Evolutionary conservation across 352 stramenopile genomes (phyloP).

Genomic region (Phytophthora pistaciae): DNA sequence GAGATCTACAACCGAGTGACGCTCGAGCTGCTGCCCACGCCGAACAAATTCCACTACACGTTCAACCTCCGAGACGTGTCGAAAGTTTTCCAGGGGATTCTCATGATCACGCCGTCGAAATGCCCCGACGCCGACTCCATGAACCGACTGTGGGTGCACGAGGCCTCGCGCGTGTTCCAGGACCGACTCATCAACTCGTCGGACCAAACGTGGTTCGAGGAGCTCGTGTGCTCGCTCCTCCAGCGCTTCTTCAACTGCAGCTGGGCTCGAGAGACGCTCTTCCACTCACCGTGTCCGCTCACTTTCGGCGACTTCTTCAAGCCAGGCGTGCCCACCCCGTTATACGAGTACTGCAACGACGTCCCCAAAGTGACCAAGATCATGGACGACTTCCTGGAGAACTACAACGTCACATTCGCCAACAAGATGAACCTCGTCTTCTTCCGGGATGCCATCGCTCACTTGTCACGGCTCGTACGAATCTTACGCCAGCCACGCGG

Average conservation of each 20-base stretch:
- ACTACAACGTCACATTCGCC: conserved; percentile 95
- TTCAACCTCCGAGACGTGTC: conserved; percentile 97
- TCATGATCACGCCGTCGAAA: conserved; percentile 93
- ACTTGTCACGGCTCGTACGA: conserved; percentile 89
- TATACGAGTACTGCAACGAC: conserved; percentile 91
- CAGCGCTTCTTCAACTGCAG: conserved; percentile 79
- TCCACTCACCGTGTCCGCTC: conserved; percentile 88
- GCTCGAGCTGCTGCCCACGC: conserved; percentile 93
- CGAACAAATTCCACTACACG: conserved; percentile 94
- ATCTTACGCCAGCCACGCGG: conserved; percentile 93
- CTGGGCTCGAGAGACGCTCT: conserved; percentile 85
- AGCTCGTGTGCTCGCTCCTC: conserved; percentile 88
- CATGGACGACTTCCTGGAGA: conserved; percentile 93
- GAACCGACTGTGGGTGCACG: conserved; percentile 93
- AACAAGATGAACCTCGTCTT: conserved; percentile 98
- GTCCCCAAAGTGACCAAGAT: conserved; percentile 83
- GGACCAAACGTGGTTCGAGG: conserved; percentile 94
- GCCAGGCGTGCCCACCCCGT: conserved; percentile 68
- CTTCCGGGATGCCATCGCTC: conserved; percentile 93
- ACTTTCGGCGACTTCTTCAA: conserved; percentile 95
- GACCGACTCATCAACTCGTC: conserved; percentile 91
- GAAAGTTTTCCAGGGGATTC: conserved; percentile 96
- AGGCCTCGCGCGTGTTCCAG: conserved; percentile 93
- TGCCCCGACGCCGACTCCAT: conserved; percentile 88
- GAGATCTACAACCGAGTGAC: conserved; percentile 95